Percentiles rank a stretch among this genome's conserved stretches.
Evolutionary conservation across 2,329 filamentous ascomycete species (phyloP).

Genomic region (Venturia asperata): DNA sequence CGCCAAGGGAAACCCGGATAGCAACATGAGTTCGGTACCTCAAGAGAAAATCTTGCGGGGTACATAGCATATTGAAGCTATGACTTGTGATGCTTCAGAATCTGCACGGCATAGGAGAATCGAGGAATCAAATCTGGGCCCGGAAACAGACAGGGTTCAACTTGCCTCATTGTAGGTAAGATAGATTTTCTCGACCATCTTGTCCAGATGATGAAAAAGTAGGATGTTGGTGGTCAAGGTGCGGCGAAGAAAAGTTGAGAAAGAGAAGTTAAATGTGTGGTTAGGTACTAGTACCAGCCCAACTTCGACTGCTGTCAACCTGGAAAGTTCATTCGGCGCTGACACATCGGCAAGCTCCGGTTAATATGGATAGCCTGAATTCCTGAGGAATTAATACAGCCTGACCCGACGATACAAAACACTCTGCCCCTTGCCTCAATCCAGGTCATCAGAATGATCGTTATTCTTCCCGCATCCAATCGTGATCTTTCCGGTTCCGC

Average conservation of each 20-base stretch:
- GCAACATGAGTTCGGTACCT: constrained; percentile 1
- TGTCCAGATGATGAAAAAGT: constrained; percentile 20
- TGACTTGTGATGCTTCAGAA: constrained; percentile 11
- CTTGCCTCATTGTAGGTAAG: constrained; percentile 38
- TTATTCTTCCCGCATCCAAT: too few relatives aligned
- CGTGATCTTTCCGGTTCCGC: too few relatives aligned
- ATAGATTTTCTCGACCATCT: constrained; percentile 38
- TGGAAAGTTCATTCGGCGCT: background rate
- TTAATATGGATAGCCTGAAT: background rate
- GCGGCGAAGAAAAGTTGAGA: background rate
- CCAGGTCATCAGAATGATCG: too few relatives aligned
- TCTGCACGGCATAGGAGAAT: constrained; percentile 8
- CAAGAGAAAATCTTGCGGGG: constrained; percentile 7
- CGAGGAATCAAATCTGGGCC: background rate
- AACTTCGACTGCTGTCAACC: background rate
- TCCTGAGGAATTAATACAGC: background rate
- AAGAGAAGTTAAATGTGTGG: constrained; percentile 4
- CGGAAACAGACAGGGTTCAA: constrained; percentile 1
- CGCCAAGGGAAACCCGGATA: background rate
- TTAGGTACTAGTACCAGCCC: too few relatives aligned
- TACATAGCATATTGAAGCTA: constrained; percentile 4
- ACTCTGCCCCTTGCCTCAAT: background rate
- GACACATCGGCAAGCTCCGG: background rate
- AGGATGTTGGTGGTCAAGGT: background rate
- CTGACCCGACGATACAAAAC: background rate